Percentiles rank a stretch among this genome's conserved stretches.
Evolutionary conservation across 306 rosid species (phyloP).

Genomic region (Quercus rubra): DNA sequence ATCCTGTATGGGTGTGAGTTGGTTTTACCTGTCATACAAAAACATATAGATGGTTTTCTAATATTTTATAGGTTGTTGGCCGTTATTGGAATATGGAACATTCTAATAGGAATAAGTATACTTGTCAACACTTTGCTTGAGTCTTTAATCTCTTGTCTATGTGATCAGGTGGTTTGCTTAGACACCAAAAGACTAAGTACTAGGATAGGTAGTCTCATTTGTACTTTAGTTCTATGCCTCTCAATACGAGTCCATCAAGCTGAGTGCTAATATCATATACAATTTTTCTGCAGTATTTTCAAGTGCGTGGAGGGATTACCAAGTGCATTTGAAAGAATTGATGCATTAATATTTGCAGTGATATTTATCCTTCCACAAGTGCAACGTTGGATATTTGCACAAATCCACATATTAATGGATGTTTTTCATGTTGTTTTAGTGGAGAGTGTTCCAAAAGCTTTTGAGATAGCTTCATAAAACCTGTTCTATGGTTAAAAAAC

Average conservation of each 20-base stretch:
- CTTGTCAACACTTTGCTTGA: neutral
- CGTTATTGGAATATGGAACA: neutral
- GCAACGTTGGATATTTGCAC: slow-evolving; percentile 33
- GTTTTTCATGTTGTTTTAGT: slow-evolving; percentile 10
- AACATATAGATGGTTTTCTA: neutral
- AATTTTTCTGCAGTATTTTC: slow-evolving; percentile 55
- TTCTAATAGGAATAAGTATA: neutral
- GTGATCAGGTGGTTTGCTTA: neutral
- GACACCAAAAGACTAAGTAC: neutral
- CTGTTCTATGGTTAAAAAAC: slow-evolving; percentile 12
- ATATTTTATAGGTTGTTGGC: neutral
- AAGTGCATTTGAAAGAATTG: slow-evolving; percentile 36
- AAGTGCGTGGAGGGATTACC: slow-evolving; percentile 48
- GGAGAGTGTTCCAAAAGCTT: slow-evolving; percentile 29
- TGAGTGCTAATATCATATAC: slow-evolving; percentile 45
- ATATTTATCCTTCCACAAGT: slow-evolving; percentile 31
- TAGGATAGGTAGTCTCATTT: slow-evolving; percentile 1
- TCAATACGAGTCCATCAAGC: slow-evolving; percentile 28
- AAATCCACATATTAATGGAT: slow-evolving; percentile 30
- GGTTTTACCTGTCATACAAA: neutral
- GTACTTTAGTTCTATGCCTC: slow-evolving; percentile 29
- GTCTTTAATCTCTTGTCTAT: neutral
- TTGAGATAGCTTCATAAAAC: slow-evolving; percentile 26
- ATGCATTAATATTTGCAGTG: slow-evolving; percentile 23
- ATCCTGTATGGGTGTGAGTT: neutral